A percentile compares a stretch with the other conserved stretches of the same genome.
phyloP scores from a whole-genome alignment of 2,329 filamentous ascomycete species.

The Chaetomium olivaceum region DNA sequence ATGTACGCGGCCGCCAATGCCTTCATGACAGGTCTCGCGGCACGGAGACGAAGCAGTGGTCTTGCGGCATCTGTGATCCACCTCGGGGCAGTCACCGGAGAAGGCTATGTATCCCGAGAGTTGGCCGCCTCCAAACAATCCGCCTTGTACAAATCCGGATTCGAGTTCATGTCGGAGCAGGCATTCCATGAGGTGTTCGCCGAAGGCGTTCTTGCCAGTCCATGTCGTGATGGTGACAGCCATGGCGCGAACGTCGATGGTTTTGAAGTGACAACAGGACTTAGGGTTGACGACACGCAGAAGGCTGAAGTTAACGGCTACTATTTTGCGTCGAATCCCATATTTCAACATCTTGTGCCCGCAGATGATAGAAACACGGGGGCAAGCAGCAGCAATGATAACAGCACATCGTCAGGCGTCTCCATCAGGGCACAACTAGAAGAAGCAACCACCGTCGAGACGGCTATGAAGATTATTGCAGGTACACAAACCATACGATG shows the following conservation, averaged over 20 bases:
- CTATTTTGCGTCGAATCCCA: background rate
- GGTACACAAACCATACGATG: too few species aligned
- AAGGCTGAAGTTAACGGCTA: too few species aligned
- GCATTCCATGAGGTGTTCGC: background rate
- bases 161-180: background rate
- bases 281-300: background rate
- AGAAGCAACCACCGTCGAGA: too few species aligned
- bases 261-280: background rate
- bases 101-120: background rate
- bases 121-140: background rate
- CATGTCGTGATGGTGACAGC: too few species aligned
- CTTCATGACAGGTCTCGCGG: slow-evolving; percentile 39
- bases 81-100: background rate
- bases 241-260: too few species aligned
- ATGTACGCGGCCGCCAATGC: slow-evolving; percentile 45
- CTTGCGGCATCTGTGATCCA: background rate
- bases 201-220: background rate
- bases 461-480: too few species aligned
- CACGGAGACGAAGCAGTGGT: background rate
- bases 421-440: too few species aligned
- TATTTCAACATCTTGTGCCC: background rate
- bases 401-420: too few species aligned
- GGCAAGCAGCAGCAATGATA: too few species aligned
- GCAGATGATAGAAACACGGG: too few species aligned
- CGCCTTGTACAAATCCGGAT: background rate